Conservation (phyloP, 148 eudicot species). For the Beta vulgaris region DNA sequence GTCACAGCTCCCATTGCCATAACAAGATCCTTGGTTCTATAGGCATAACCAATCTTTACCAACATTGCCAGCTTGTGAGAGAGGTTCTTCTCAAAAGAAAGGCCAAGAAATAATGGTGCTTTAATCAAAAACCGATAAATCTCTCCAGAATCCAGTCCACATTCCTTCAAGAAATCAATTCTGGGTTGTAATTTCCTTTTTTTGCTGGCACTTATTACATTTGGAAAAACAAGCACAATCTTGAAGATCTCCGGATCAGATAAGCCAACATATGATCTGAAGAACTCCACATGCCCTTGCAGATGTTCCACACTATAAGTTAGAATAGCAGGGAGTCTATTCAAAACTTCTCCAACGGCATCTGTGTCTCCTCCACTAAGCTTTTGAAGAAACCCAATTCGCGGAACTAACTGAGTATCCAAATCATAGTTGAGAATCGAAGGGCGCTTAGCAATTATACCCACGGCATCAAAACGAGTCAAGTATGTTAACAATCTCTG, state of each 20-base stretch:
- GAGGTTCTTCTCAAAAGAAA: conserved; percentile 76
- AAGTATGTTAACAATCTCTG: conserved; percentile 54
- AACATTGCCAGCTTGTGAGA: conserved; percentile 65
- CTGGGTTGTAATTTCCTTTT: conserved; percentile 76
- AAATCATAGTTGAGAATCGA: conserved; percentile 68
- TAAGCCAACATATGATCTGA: conserved; percentile 73
- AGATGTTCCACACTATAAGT: conserved; percentile 64
- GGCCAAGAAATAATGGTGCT: conserved; percentile 68
- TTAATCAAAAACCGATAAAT: conserved; percentile 64
- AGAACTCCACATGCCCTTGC: conserved; percentile 68
- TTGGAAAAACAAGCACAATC: conserved; percentile 68
- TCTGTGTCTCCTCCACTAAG: conserved; percentile 66
- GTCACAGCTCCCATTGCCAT: conserved; percentile 90
- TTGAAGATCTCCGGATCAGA: conserved; percentile 65
- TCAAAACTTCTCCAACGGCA: conserved; percentile 51
- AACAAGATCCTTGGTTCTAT: conserved; percentile 75
- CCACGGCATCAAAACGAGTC: conserved; percentile 58
- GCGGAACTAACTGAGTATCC: conserved; percentile 63
- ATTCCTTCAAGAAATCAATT: conserved; percentile 69
- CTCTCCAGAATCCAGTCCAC: conserved; percentile 72
- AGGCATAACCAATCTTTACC: conserved; percentile 70
- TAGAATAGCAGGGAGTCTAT: conserved; percentile 65
- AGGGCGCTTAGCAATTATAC: conserved; percentile 68
- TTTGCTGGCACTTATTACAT: conserved; percentile 77
- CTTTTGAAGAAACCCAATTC: conserved; percentile 59